phyloP scores from a whole-genome alignment of 768 basidiomycete species.

The Harrya chromipes region DNA sequence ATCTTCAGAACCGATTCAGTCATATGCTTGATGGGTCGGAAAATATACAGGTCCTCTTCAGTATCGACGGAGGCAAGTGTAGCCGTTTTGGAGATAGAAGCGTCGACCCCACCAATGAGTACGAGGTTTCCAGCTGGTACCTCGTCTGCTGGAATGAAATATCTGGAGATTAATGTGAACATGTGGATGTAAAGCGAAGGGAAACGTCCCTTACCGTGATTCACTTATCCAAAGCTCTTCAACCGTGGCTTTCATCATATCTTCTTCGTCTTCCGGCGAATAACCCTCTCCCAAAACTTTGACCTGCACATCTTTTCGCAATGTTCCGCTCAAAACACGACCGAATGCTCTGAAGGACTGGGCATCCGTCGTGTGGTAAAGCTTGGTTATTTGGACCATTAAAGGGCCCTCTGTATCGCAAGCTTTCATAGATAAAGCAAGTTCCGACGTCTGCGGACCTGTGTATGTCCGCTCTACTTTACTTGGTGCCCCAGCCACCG shows the following conservation, averaged over 20 bases:
- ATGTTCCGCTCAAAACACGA: slow-evolving; percentile 88
- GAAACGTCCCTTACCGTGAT: slow-evolving; percentile 58
- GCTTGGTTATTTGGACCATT: slow-evolving; percentile 90
- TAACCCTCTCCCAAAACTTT: slow-evolving; percentile 99
- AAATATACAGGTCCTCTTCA: slow-evolving; percentile 89
- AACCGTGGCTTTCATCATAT: slow-evolving; percentile 82
- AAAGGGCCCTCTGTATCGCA: slow-evolving; percentile 85
- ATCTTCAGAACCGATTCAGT: slow-evolving; percentile 97
- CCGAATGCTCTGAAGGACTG: slow-evolving; percentile 97
- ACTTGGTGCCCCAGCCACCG: slow-evolving; percentile 49
- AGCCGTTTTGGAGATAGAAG: slow-evolving; percentile 93
- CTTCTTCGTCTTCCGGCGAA: slow-evolving; percentile 98
- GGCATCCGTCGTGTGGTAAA: slow-evolving; percentile 96
- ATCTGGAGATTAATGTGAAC: slow-evolving; percentile 46
- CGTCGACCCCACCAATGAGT: slow-evolving; percentile 88
- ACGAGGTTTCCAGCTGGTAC: slow-evolving; percentile 91
- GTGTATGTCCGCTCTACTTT: slow-evolving; percentile 87
- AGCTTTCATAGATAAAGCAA: slow-evolving; percentile 75
- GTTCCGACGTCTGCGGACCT: slow-evolving; percentile 79
- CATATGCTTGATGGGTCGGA: slow-evolving; percentile 94
- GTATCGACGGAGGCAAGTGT: slow-evolving; percentile 73
- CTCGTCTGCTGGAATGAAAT: slow-evolving; percentile 86
- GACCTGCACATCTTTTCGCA: slow-evolving; percentile 76
- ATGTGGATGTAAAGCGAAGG: background rate
- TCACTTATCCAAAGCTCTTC: slow-evolving; percentile 92